These are phyloP conservation scores for Staphylotrichum tortipilum DNA, from an alignment of 495 filamentous ascomycete species.

Conservation along the genomic window DNA sequence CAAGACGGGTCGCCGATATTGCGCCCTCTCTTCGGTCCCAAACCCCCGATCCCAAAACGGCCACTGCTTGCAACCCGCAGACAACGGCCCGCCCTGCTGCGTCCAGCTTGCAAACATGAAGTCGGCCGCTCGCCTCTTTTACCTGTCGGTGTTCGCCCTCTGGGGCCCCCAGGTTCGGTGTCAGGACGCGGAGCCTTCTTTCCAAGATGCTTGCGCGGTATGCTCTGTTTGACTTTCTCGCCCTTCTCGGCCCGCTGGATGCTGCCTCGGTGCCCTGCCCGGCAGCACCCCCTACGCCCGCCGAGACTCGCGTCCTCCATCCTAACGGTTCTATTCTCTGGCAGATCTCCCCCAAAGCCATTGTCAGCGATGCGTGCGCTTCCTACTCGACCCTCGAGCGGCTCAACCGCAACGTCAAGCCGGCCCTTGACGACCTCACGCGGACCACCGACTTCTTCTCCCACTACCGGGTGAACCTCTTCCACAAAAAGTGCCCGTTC, in stretches of 20 bases:
- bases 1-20: no score
- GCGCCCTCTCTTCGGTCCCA: no score
- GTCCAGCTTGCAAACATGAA: slow-evolving; percentile 44
- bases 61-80: no score
- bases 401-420: slow-evolving; percentile 68
- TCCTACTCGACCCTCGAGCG: slow-evolving; percentile 83
- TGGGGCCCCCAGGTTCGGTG: slow-evolving; percentile 46
- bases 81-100: not conserved
- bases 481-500: slow-evolving; percentile 88
- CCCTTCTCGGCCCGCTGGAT: slow-evolving; percentile 13
- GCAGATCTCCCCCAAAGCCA: slow-evolving; percentile 48
- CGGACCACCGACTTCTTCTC: slow-evolving; percentile 93
- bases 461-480: slow-evolving; percentile 95
- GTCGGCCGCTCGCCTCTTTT: slow-evolving; percentile 59
- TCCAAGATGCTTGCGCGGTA: slow-evolving; percentile 42
- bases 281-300: slow-evolving; percentile 16
- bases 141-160: slow-evolving; percentile 67
- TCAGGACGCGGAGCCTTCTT: slow-evolving; percentile 13
- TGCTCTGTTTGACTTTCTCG: slow-evolving; percentile 21
- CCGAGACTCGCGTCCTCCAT: slow-evolving; percentile 15
- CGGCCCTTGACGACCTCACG: slow-evolving; percentile 73
- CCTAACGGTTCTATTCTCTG: slow-evolving; percentile 34
- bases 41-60: not conserved
- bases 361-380: slow-evolving; percentile 80
- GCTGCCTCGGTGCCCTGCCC: slow-evolving; percentile 8